phyloP scores from a whole-genome alignment of 352 stramenopile genomes.

The Phytophthora citrophthora region DNA sequence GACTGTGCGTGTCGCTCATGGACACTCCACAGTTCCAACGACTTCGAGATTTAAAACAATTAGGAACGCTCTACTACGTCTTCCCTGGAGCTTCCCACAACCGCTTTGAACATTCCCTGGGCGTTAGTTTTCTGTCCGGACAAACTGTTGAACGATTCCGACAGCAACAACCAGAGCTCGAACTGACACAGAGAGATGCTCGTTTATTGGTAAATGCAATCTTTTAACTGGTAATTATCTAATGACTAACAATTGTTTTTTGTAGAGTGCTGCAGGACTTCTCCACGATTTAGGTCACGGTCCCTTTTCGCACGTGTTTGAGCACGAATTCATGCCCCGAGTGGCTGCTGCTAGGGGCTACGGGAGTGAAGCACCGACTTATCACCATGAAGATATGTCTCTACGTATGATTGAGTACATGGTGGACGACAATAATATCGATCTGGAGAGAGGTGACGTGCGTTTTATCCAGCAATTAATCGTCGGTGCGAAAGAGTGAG shows the following conservation, averaged over 20 bases:
- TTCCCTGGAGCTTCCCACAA: constrained; percentile 92
- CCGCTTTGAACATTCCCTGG: constrained; percentile 96
- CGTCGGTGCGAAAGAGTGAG: constrained; percentile 76
- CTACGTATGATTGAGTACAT: constrained; percentile 82
- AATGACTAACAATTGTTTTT: background rate
- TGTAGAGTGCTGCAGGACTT: constrained; percentile 75
- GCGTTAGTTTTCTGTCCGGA: constrained; percentile 94
- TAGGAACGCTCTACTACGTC: constrained; percentile 90
- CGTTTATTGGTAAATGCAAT: constrained; percentile 47
- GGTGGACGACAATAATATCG: constrained; percentile 83
- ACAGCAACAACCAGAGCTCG: constrained; percentile 86
- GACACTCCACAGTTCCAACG: constrained; percentile 95
- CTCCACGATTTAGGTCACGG: constrained; percentile 94
- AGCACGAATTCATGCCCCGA: constrained; percentile 89
- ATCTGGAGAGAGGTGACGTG: constrained; percentile 69
- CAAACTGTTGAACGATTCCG: constrained; percentile 88
- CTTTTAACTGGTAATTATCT: no score
- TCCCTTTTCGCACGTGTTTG: constrained; percentile 96
- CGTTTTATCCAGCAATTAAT: constrained; percentile 85
- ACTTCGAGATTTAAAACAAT: constrained; percentile 94
- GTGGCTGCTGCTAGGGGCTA: constrained; percentile 45
- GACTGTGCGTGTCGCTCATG: constrained; percentile 85
- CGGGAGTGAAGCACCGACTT: constrained; percentile 33
- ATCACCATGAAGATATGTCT: constrained; percentile 88
- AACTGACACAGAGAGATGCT: constrained; percentile 90